Conservation (phyloP, 441 rosid species). For the Caryocar brasiliense region DNA sequence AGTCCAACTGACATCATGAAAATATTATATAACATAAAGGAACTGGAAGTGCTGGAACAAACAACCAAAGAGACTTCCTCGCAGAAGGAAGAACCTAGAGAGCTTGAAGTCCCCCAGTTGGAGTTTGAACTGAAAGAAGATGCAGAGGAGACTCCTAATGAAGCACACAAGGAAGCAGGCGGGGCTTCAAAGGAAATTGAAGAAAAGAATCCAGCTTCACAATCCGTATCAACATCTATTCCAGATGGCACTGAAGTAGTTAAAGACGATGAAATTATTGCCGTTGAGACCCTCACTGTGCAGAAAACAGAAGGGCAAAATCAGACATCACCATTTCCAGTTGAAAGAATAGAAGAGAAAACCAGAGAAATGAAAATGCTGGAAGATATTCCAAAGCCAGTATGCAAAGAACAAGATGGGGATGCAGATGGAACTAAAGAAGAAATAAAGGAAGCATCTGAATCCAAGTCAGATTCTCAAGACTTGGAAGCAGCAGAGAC, state of each 20-base stretch:
- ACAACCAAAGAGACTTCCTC: conserved; percentile 8
- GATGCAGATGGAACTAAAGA: conserved; percentile 9
- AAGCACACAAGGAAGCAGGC: background rate
- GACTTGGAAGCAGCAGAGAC: too few species aligned
- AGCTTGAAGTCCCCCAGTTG: conserved; percentile 5
- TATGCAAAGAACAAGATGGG: conserved; percentile 4
- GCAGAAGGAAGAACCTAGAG: background rate
- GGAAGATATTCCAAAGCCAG: conserved; percentile 7
- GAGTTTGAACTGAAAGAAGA: background rate
- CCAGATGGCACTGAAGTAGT: conserved; percentile 2
- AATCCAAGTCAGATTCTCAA: too few species aligned
- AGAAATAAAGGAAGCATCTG: conserved; percentile 9
- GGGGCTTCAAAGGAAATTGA: conserved; percentile 10
- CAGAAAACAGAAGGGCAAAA: conserved; percentile 17
- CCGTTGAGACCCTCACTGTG: conserved; percentile 13
- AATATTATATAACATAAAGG: conserved; percentile 9
- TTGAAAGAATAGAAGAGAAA: conserved; percentile 18
- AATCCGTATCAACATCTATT: conserved; percentile 8
- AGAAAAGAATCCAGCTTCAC: conserved; percentile 10
- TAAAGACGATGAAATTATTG: conserved; percentile 10
- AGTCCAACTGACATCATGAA: conserved; percentile 3
- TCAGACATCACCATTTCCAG: conserved; percentile 1
- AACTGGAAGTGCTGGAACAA: conserved; percentile 7
- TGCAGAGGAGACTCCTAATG: conserved; percentile 11
- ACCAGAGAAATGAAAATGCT: conserved; percentile 4